Evolutionary conservation across 2,329 filamentous ascomycete species (phyloP), one percentile per base, ranked within the genome.

Genomic region (Ophiostoma montium): DNA sequence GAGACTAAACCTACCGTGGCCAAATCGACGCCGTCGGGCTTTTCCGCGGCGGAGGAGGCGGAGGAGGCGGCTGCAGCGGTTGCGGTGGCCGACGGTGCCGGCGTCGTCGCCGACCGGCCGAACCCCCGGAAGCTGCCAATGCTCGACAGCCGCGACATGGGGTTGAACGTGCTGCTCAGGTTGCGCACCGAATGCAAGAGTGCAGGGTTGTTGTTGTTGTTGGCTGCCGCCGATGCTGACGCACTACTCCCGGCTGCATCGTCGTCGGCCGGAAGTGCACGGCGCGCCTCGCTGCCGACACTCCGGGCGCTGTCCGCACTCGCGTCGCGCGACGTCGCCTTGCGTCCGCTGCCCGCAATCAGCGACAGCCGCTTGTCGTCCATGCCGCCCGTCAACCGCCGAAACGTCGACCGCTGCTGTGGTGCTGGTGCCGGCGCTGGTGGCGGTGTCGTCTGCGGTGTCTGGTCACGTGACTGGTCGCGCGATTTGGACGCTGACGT

Each of bases 151-250:
- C 86, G 78, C 41, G 80, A 86, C 62, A 94, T 81, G 3, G 87
- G 87, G 58, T 94, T 94, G 32, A 94, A 69, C 1, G 82, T 82
- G 61, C 76, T 92, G 35, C 86, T 82, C 52, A 94, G 73, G 61
- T 76, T 90, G 49, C 85, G 80, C 69, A 94, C 82, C 12, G 86
- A 86, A 54, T 94, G 86, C 2, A 94, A 76, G 12, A 80, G 65
- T 30, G 84, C 80, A 3, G 82, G 80, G 53, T 74, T 76, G 23
- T 27, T 27, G 23, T 27, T 27, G 23, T 27, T 27, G 23, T 27
- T 27, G 23, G 42, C 6, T 8, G 31, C 31, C 15, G 48, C 10
- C 5, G 48, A 19, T 18, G 36, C 19, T 0, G 54, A 33, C 35
- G 50, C 32, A 15, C 60, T 59, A 42, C 74, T 62, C 35, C 69